Base-by-base conservation (phyloP, 371 early-diverging fungal species). In the Mucor mucedo region DNA sequence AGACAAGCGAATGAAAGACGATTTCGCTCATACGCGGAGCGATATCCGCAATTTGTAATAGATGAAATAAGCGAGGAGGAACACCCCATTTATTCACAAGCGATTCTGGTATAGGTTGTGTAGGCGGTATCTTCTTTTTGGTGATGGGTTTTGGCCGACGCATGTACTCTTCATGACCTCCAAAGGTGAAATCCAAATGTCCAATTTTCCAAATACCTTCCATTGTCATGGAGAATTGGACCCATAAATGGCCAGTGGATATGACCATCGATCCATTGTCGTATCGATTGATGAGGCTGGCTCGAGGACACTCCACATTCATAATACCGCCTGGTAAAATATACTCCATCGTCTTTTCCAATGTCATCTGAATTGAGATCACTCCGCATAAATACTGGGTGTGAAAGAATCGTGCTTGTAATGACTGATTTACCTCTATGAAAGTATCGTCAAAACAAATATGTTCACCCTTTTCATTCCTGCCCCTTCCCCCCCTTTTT, bases 311-410 rank as follows among this genome's bases (percentile, higher is more conserved):
- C 55, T 79, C 73, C 1, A 79, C 71, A 59, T 70, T 60, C 63
- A 79, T 63, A 38, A 70, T 60, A 13, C 73, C 77, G 4, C 65
- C 64, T 32, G 77, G 60, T 32, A 77, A 62, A 40, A 79, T 73
- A 54, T 73, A 79, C 56, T 76, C 76, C 58, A 66, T 67, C 29
- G 80, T 79, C 49, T 79, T 77, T 29, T 75, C 80, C 42, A 77
- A 53, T 9, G 71, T 76, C 45, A 79, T 64, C 39, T 79, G 77
- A 53, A 79, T 69, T n/a, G 80, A 74, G 2, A 50, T 71, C 4
- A 72, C 71, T 44, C 74, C 74, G 41, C 75, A 72, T 32, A 70
- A 52, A 33, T 79, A 79, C 62, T 77, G 77, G 48, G 76, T 77
- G 32, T 75, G 73, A 61, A 79, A 77, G 52, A 64, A 77, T 39